Evolutionary conservation across 495 filamentous ascomycete genomes (phyloP), one percentile per base, ranked within the genome.

Genomic region (Tuber melanosporum): DNA sequence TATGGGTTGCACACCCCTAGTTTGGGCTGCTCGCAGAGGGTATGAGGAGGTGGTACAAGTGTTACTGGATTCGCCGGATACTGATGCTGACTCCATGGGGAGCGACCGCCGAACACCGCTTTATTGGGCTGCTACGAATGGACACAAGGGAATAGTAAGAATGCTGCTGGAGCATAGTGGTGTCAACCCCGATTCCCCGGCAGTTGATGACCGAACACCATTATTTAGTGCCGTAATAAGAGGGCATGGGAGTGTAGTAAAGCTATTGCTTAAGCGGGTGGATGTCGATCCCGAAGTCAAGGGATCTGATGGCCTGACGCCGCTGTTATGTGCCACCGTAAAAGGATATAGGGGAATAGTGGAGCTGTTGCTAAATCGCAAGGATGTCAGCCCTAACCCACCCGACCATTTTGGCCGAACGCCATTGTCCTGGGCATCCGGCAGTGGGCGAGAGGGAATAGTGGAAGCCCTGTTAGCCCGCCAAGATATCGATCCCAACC

Each of bases 101-200:
- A 78, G 87, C n/a, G 86, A 86, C 32, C 75, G 87, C 62, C 52
- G 52, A 57, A 88, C 86, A 39, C 86, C 88, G 45, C 73, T 90
- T 75, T 87, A 89, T 82, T 88, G 86, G 87, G 87, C 88, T 26
- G 86, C 87, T 75, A 85, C 85, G 49, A 87, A 85, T 26, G 87
- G 88, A 20, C 87, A 90, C 79, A 80, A 83, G 73, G 81, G 83
- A 32, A 75, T 89, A 43, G 87, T 84, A n/a, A 84, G 87, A 80
- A 73, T 86, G 83, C 79, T 90, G 72, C 83, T 90, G 12, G 66
- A 72, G 17, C 47, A n/a, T 36, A 46, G 26, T 84, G n/a, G 26
- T 19, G 20, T 45, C 43, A 41, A 26, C n/a, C 52, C 52, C 8
- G 52, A 57, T 57, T 57, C n/a, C 22, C 22, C n/a, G 12, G 52